Conservation (phyloP, 768 basidiomycete genomes). For the Pholiota microspora region DNA sequence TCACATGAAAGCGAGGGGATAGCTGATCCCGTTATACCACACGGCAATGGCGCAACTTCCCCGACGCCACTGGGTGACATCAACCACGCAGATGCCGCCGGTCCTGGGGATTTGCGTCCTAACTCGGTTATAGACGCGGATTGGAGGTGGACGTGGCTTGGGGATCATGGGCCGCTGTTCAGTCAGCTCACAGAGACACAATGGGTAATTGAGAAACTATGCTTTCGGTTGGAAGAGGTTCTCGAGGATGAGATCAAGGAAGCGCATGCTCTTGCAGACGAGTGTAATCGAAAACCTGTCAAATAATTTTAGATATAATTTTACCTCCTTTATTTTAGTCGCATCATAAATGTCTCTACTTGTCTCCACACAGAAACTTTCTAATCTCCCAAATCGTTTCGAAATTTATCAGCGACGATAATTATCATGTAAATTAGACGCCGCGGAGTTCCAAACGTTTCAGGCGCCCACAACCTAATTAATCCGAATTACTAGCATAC, state of each 20-base stretch:
- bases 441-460: no score
- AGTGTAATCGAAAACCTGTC: background rate
- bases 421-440: no score
- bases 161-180: slow-evolving; percentile 38
- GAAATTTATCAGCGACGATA: no score
- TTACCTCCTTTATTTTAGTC: no score
- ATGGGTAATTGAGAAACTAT: slow-evolving; percentile 36
- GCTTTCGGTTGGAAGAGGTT: slow-evolving; percentile 31
- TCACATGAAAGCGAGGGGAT: background rate
- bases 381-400: no score
- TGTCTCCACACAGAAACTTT: no score
- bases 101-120: background rate
- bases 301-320: background rate
- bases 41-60: background rate
- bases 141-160: slow-evolving; percentile 36
- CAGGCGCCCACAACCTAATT: no score
- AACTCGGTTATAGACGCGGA: background rate
- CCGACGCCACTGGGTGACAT: background rate
- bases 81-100: background rate
- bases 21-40: background rate
- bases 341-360: no score
- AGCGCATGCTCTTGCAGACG: slow-evolving; percentile 1
- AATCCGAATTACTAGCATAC: no score
- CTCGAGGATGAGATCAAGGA: slow-evolving; percentile 21
- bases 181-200: slow-evolving; percentile 32